Evolutionary conservation across 306 rosid genomes (phyloP).

Genomic region (Hylodesmum podocarpum): DNA sequence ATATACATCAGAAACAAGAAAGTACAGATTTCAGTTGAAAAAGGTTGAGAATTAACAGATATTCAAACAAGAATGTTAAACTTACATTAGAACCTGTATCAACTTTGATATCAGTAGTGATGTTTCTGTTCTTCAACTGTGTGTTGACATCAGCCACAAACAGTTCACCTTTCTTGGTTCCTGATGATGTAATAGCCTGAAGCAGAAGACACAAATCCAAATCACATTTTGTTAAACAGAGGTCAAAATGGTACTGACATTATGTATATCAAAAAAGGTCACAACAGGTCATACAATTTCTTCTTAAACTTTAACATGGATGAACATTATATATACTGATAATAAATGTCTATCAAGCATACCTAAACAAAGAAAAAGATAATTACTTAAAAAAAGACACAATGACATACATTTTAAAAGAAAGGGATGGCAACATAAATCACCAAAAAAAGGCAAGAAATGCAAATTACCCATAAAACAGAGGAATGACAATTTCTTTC

Average conservation of each 20-base stretch:
- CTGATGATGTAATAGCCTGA: conserved; percentile 88
- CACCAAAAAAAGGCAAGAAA: neutral
- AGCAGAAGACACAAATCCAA: conserved; percentile 20
- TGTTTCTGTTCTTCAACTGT: conserved; percentile 72
- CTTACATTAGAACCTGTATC: conserved; percentile 84
- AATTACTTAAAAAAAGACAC: neutral
- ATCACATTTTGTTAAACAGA: neutral
- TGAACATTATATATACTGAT: neutral
- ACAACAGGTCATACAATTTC: neutral
- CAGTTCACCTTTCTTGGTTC: conserved; percentile 79
- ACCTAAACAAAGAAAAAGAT: neutral
- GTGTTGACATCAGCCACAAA: conserved; percentile 85
- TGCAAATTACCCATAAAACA: neutral
- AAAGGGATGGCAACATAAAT: neutral
- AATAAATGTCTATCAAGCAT: neutral
- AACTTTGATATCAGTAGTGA: conserved; percentile 92
- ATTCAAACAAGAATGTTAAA: neutral
- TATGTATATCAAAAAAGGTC: neutral
- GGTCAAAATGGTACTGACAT: neutral
- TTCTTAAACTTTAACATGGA: neutral
- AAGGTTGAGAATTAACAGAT: neutral
- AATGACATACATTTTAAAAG: neutral
- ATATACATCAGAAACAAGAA: neutral
- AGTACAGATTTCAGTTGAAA: neutral
- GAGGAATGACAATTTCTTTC: neutral